Conservation (phyloP, 2,329 filamentous ascomycete species). For the Allantophomopsis cytisporea region DNA sequence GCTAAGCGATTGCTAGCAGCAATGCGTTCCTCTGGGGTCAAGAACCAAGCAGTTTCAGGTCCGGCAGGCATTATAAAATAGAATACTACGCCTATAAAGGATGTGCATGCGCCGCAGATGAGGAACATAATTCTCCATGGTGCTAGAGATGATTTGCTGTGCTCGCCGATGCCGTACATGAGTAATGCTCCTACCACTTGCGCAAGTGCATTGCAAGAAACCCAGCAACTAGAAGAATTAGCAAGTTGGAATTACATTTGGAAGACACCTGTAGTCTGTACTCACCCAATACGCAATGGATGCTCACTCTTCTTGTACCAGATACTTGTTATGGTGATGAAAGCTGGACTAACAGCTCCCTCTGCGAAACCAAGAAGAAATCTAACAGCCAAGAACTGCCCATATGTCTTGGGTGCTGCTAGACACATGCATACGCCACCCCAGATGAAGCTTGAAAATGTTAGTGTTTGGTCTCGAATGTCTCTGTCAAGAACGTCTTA, state of each 20-base stretch:
- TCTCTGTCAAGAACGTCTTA: too few relatives aligned
- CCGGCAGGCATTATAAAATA: constrained; percentile 20
- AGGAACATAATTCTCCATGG: constrained; percentile 49
- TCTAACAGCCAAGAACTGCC: constrained; percentile 19
- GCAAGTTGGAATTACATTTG: background rate
- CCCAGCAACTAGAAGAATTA: constrained; percentile 3
- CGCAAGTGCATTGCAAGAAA: constrained; percentile 5
- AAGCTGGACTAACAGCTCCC: constrained; percentile 27
- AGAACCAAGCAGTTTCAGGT: constrained; percentile 27
- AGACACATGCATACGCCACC: constrained; percentile 27
- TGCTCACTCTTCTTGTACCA: constrained; percentile 30
- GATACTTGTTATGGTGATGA: constrained; percentile 44
- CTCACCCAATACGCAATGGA: too few relatives aligned
- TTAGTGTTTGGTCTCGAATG: too few relatives aligned
- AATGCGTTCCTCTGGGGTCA: constrained; percentile 34
- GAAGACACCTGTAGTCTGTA: too few relatives aligned
- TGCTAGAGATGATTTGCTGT: constrained; percentile 33
- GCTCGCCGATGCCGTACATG: constrained; percentile 35
- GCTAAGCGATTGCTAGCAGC: constrained; percentile 39
- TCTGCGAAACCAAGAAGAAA: constrained; percentile 26
- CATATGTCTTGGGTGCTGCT: constrained; percentile 18
- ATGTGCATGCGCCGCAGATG: constrained; percentile 29
- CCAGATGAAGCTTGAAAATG: constrained; percentile 27
- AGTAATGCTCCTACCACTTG: constrained; percentile 32
- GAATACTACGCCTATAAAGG: constrained; percentile 14